Conservation (phyloP, 306 rosid genomes). For the Quercus aquifolioides region DNA sequence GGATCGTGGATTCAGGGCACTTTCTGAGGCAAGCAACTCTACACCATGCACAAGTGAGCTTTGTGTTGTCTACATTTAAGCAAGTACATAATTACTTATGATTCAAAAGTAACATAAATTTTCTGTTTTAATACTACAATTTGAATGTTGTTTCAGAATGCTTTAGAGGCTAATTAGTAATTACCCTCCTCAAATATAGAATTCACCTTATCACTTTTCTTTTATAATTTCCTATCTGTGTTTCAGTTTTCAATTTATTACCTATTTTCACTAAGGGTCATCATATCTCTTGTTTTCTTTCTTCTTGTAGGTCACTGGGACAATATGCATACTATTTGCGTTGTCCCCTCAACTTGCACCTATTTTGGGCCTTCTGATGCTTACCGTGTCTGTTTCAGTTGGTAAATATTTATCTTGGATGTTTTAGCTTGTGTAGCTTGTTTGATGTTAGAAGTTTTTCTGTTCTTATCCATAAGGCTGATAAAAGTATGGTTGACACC, state of each 20-base stretch:
- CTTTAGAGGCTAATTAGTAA: not conserved
- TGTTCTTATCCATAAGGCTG: not conserved
- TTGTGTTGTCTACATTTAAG: conserved; percentile 63
- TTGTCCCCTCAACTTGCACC: conserved; percentile 96
- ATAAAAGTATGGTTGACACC: not conserved
- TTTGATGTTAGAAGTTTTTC: conserved; percentile 8
- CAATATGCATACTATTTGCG: conserved; percentile 70
- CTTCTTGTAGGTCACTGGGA: conserved; percentile 69
- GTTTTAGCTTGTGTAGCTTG: conserved; percentile 4
- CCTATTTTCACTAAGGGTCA: conserved; percentile 10
- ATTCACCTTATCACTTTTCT: conserved; percentile 3
- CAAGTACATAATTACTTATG: conserved; percentile 35
- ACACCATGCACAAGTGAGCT: conserved; percentile 93
- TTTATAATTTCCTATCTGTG: not conserved
- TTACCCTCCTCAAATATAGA: conserved; percentile 1
- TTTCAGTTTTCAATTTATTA: conserved; percentile 24
- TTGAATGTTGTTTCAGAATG: not conserved
- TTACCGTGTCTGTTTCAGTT: conserved; percentile 70
- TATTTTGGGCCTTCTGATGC: conserved; percentile 69
- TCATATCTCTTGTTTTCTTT: conserved; percentile 25
- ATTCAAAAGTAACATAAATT: conserved; percentile 13
- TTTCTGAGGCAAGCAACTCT: conserved; percentile 99
- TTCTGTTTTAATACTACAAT: conserved; percentile 15
- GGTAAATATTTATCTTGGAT: conserved; percentile 43
- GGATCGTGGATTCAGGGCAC: conserved; percentile 96